Base-by-base conservation (phyloP, 2,329 filamentous ascomycete species). In the Fonsecaea pugnacius region DNA sequence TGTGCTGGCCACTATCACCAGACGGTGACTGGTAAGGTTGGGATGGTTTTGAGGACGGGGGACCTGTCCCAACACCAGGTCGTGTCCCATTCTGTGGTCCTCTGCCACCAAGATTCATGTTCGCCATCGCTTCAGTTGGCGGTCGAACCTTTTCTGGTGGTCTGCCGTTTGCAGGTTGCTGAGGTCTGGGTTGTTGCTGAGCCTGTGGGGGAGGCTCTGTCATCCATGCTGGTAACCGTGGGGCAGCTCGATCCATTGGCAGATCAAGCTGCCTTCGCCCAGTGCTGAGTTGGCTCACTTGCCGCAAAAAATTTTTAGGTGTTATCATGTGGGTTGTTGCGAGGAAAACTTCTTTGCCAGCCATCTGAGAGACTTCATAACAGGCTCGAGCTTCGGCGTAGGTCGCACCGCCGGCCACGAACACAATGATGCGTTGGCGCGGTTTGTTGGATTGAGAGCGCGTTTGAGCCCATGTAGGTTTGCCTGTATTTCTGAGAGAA, bases 391-490 rank as follows among this genome's bases (percentile, higher is more conserved):
- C 85, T 78, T 99, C 95, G 4, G 91, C 92, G 75, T 94, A 96
- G 0, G 95, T 98, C 21, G 95, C 95, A 51, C 95, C 95, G 54
- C 95, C 95, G 1, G 94, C 95, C 84, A 98, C 89, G 75, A 96
- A 98, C 16, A 98, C 89, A 64, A 99, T 91, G 60, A 98, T 85
- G 58, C 95, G 88, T 75, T 99, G 95, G 59, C 90, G 87, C 69
- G 93, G 96, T 75, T 98, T 94, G 65, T 83, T 86, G 64, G 81
- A 88, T 32, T 87, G 85, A 52, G 89, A 84, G 50, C 92, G 88
- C 9, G 91, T 89, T 59, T 91, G 91, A 1, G 95, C 95, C 95
- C 95, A 99, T 48, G 93, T 96, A 1, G 94, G 95, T 73, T 96
- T 96, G 30, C 67, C 68, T 16, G 92, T 92, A 9, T 91, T 91